Percentiles rank a stretch among this genome's conserved stretches.
Conservation (phyloP, 1,284 basidiomycete species). For the Ceratobasidium papillatum region DNA sequence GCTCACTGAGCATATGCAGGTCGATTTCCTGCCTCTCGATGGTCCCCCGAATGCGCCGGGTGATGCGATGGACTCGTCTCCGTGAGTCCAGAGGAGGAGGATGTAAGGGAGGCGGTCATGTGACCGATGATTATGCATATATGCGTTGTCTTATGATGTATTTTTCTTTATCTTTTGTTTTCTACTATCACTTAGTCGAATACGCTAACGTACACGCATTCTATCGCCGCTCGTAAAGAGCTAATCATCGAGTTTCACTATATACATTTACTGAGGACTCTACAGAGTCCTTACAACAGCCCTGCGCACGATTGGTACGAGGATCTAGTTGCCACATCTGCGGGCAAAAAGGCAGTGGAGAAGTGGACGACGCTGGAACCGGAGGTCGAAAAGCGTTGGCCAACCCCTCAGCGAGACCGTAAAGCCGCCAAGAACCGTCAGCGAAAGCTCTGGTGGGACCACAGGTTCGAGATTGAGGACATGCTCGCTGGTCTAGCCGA, state of each 20-base stretch:
- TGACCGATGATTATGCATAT: background rate
- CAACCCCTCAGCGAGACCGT: background rate
- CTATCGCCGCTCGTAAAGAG: background rate
- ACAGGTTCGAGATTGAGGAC: background rate
- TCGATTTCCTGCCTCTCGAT: background rate
- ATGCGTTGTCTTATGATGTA: background rate
- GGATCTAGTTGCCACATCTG: too few species aligned
- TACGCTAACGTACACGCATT: background rate
- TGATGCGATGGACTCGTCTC: background rate
- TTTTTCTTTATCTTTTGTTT: background rate
- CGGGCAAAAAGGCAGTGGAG: background rate
- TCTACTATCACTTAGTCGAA: background rate
- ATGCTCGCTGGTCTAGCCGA: background rate
- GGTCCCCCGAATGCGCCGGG: background rate
- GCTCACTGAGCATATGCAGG: background rate
- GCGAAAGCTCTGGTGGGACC: background rate
- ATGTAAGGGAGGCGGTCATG: background rate
- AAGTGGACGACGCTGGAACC: background rate
- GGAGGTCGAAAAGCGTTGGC: slow-evolving; percentile 2
- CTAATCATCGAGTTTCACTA: too few species aligned
- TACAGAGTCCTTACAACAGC: slow-evolving; percentile 45
- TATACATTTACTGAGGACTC: background rate
- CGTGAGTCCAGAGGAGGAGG: slow-evolving; percentile 11
- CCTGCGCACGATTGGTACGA: too few species aligned
- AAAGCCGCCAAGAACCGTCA: background rate